Evolutionary conservation across 2,329 filamentous ascomycete genomes (phyloP).

Genomic region (Ceratocystis huliohia): DNA sequence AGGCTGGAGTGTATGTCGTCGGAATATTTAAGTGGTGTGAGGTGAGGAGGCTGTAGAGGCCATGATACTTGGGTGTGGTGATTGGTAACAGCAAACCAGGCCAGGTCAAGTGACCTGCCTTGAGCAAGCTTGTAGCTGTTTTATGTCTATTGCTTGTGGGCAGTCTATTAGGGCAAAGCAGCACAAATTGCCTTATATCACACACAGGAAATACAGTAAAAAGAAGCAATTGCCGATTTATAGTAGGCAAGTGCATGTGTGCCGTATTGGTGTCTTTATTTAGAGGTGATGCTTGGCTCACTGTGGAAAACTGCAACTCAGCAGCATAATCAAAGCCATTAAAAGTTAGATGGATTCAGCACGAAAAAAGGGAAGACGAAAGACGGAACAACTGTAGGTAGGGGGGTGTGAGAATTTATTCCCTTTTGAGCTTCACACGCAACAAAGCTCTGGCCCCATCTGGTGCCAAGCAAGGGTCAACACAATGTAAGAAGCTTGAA

Average conservation of each 20-base stretch:
- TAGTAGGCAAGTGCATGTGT: background rate
- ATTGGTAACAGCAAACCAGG: background rate
- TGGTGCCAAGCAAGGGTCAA: slow-evolving; percentile 2
- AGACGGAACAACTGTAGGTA: background rate
- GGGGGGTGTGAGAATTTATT: background rate
- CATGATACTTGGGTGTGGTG: background rate
- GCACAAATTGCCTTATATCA: background rate
- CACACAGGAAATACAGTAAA: background rate
- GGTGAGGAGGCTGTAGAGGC: background rate
- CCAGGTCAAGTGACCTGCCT: background rate
- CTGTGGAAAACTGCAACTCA: background rate
- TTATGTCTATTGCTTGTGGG: background rate
- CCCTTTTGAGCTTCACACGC: background rate
- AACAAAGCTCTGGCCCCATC: slow-evolving; percentile 10
- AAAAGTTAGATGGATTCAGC: background rate
- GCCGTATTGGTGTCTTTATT: background rate
- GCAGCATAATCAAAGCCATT: background rate
- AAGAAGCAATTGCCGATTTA: background rate
- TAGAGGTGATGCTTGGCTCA: background rate
- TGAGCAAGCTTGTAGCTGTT: background rate
- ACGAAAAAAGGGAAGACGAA: background rate
- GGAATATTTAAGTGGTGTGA: background rate
- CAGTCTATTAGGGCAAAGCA: background rate
- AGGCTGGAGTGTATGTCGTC: background rate
- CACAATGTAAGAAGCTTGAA: slow-evolving; percentile 7